phyloP scores from a whole-genome alignment of 176 grass and related monocot species.

The Metroxylon sagu region DNA sequence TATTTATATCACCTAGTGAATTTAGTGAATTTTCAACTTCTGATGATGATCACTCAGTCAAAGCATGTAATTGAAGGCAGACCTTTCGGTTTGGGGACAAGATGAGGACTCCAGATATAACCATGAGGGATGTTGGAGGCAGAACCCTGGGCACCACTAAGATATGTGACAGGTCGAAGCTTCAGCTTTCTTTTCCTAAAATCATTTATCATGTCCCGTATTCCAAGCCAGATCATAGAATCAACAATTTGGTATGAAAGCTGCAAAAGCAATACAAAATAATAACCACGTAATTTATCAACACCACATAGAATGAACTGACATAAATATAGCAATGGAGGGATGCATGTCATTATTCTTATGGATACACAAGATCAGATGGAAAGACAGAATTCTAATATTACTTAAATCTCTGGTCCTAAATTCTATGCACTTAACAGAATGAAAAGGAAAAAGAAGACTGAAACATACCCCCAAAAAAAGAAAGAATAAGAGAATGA shows the following conservation, averaged over 20 bases:
- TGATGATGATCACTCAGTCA: not conserved
- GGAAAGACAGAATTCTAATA: no score
- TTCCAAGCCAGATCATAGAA: conserved; percentile 99
- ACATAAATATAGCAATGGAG: no score
- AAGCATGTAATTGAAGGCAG: conserved; percentile 1
- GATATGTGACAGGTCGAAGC: conserved; percentile 83
- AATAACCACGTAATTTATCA: conserved; percentile 10
- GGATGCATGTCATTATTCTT: no score
- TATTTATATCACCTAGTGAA: no score
- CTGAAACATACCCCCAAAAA: no score
- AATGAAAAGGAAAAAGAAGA: no score
- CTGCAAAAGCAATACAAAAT: conserved; percentile 41
- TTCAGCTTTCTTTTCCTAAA: conserved; percentile 96
- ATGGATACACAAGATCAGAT: no score
- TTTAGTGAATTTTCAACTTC: no score
- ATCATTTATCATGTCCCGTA: conserved; percentile 97
- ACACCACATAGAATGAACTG: conserved; percentile 3
- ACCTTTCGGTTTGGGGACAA: conserved; percentile 99
- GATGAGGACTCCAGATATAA: conserved; percentile 94
- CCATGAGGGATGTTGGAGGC: conserved; percentile 75
- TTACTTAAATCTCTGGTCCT: no score
- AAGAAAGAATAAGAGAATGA: no score
- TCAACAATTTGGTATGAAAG: conserved; percentile 95
- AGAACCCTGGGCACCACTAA: conserved; percentile 74
- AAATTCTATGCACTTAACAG: no score